phyloP scores from a whole-genome alignment of 2,329 filamentous ascomycete species.

The Septoria petroselini region DNA sequence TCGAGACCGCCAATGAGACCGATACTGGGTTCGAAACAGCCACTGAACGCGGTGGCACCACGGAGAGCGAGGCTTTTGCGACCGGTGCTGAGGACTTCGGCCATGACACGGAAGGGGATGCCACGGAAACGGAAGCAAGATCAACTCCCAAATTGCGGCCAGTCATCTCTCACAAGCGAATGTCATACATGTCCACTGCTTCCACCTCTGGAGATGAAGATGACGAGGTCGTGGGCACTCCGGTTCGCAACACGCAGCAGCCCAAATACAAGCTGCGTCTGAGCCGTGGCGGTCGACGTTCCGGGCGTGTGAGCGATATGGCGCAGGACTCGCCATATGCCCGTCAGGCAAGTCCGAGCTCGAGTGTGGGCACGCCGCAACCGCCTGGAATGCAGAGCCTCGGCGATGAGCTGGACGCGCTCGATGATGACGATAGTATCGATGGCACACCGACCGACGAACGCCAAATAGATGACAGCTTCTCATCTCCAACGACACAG shows the following conservation, averaged over 20 bases:
- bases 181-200: constrained; percentile 80
- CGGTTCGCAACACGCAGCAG: constrained; percentile 60
- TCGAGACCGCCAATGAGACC: constrained; percentile 75
- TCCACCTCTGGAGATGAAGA: constrained; percentile 79
- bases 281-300: constrained; percentile 54
- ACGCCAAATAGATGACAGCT: constrained; percentile 17
- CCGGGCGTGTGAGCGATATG: constrained; percentile 51
- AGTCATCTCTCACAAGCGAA: constrained; percentile 48
- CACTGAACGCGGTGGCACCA: constrained; percentile 70
- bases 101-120: constrained; percentile 64
- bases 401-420: constrained; percentile 82
- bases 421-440: constrained; percentile 63
- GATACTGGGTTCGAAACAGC: constrained; percentile 64
- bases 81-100: constrained; percentile 79
- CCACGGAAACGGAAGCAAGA: constrained; percentile 77
- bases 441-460: constrained; percentile 37
- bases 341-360: constrained; percentile 29
- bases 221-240: constrained; percentile 58
- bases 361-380: constrained; percentile 42
- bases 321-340: constrained; percentile 25
- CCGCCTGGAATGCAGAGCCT: constrained; percentile 66
- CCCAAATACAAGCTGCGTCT: constrained; percentile 69
- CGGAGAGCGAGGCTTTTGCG: constrained; percentile 84
- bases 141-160: constrained; percentile 20
- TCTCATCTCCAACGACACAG: constrained; percentile 25